Percentiles rank a stretch among this genome's conserved stretches.
phyloP scores from a whole-genome alignment of 73 alveolate species.

The Paramecium primaurelia region DNA sequence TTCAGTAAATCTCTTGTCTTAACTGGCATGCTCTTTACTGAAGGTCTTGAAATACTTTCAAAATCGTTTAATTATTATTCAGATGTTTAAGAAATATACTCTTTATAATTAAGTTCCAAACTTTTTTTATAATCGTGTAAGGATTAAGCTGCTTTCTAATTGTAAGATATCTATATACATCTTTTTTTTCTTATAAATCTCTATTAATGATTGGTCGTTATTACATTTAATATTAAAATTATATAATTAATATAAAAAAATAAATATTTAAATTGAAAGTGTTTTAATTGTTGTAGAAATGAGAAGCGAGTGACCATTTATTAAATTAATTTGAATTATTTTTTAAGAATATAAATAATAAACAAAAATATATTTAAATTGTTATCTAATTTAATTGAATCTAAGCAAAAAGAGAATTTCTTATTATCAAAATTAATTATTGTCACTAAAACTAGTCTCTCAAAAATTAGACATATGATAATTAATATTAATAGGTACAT shows the following conservation, averaged over 20 bases:
- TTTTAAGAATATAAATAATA: not conserved
- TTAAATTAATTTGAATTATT: not conserved
- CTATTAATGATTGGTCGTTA: not conserved
- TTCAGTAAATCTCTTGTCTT: not conserved
- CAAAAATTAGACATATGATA: too few relatives aligned
- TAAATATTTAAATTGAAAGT: not conserved
- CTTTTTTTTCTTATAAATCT: not conserved
- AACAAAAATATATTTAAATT: not conserved
- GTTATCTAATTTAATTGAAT: not conserved
- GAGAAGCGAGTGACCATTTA: not conserved
- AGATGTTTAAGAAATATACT: not conserved
- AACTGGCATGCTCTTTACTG: slow-evolving; percentile 31
- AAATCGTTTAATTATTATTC: not conserved
- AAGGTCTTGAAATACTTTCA: slow-evolving; percentile 31
- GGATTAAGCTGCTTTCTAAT: not conserved
- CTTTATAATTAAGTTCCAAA: not conserved
- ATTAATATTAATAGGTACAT: too few relatives aligned
- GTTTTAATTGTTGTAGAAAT: not conserved
- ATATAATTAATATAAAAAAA: not conserved
- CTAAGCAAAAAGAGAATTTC: not conserved
- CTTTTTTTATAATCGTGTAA: not conserved
- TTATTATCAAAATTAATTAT: not conserved
- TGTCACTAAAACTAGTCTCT: not conserved
- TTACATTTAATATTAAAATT: not conserved
- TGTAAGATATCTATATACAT: not conserved